phyloP scores from a whole-genome alignment of 768 basidiomycete species.

The Termitomyces sp. region DNA sequence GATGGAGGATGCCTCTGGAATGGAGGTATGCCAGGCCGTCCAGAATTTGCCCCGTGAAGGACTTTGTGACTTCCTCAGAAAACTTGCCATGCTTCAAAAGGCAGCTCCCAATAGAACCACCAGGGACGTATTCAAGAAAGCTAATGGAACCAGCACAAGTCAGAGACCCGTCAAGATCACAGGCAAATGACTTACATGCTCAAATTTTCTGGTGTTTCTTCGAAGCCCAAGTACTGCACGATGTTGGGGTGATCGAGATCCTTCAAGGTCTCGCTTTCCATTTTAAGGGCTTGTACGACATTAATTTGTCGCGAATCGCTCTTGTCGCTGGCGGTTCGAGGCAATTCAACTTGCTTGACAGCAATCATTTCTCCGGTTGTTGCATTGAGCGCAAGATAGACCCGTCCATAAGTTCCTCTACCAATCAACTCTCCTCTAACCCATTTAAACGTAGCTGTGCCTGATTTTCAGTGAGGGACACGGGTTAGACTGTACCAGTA shows the following conservation, averaged over 20 bases:
- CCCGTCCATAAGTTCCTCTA: conserved; percentile 93
- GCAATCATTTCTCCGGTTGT: conserved; percentile 99
- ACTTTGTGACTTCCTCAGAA: conserved; percentile 87
- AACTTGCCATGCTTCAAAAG: conserved; percentile 91
- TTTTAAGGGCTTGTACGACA: conserved; percentile 88
- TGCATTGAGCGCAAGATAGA: conserved; percentile 94
- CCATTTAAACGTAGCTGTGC: conserved; percentile 91
- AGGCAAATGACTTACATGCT: conserved; percentile 71
- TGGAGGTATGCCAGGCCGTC: conserved; percentile 92
- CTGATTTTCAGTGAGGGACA: conserved; percentile 18
- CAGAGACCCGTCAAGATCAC: conserved; percentile 1
- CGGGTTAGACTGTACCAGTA: conserved; percentile 7
- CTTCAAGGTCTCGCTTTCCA: conserved; percentile 95
- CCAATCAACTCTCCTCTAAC: conserved; percentile 97
- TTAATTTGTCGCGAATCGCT: conserved; percentile 80
- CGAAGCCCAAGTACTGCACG: conserved; percentile 95
- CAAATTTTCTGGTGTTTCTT: conserved; percentile 81
- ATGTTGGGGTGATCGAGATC: conserved; percentile 97
- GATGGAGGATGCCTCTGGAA: conserved; percentile 85
- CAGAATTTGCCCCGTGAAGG: conserved; percentile 90
- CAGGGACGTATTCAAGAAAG: conserved; percentile 98
- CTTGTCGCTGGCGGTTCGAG: conserved; percentile 87
- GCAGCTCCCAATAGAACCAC: conserved; percentile 91
- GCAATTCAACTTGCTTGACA: conserved; percentile 98
- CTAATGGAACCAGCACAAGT: conserved; percentile 36